phyloP scores from a whole-genome alignment of 129 eudicot species.

The Flaveria brownii region DNA sequence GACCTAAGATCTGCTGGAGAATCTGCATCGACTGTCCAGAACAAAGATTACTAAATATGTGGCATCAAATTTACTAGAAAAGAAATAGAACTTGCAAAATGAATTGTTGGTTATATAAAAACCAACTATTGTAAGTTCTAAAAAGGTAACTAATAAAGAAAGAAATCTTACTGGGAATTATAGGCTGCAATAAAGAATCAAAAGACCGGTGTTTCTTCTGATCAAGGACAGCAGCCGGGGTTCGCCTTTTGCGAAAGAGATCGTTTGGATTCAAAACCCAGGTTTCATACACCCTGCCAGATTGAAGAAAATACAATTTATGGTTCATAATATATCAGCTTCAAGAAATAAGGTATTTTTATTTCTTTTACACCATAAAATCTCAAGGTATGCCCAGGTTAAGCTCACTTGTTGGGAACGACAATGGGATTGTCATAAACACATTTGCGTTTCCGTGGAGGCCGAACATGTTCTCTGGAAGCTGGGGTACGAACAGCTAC shows the following conservation, averaged over 20 bases:
- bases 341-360: not conserved
- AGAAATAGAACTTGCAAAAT: not conserved
- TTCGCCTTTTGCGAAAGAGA: constrained; percentile 44
- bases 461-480: constrained; percentile 44
- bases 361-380: not conserved
- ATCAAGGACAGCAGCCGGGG: constrained; percentile 34
- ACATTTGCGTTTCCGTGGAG: constrained; percentile 48
- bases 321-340: not conserved
- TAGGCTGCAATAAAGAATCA: constrained; percentile 48
- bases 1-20: constrained; percentile 32
- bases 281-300: constrained; percentile 50
- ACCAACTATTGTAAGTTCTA: not conserved
- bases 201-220: constrained; percentile 40
- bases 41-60: constrained; percentile 15
- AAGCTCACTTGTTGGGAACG: constrained; percentile 51
- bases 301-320: not conserved
- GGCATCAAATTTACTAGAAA: not conserved
- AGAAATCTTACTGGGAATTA: constrained; percentile 53
- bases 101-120: not conserved
- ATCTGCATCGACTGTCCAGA: constrained; percentile 36
- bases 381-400: not conserved
- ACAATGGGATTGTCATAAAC: constrained; percentile 35
- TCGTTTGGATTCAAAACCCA: constrained; percentile 56
- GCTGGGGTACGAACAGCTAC: constrained; percentile 71
- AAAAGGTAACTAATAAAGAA: not conserved